Conservation (phyloP, 768 basidiomycete genomes). For the Serendipita sp. region DNA sequence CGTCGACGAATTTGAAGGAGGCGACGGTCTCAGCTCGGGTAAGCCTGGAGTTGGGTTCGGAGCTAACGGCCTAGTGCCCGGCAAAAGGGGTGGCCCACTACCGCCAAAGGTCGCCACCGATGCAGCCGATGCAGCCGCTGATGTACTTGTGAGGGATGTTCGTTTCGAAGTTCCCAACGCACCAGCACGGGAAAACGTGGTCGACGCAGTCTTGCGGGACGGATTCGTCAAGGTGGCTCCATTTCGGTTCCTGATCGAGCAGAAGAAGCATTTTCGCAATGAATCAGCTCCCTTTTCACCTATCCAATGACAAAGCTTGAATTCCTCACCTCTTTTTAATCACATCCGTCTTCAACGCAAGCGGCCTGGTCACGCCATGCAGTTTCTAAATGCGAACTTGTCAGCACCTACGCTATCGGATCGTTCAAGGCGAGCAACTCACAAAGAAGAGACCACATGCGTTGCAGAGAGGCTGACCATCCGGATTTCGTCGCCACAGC, state of each 20-base stretch:
- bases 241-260: neutral
- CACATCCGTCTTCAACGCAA: conserved; percentile 91
- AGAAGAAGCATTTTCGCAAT: neutral
- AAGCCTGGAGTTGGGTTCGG: neutral
- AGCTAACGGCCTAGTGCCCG: neutral
- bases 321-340: conserved; percentile 78
- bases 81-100: neutral
- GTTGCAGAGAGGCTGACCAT: conserved; percentile 84
- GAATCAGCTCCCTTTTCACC: neutral
- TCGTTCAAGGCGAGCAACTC: conserved; percentile 23
- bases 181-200: conserved; percentile 1
- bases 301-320: neutral
- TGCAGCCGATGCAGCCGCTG: neutral
- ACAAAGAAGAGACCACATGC: conserved; percentile 90
- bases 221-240: neutral
- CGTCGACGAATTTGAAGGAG: neutral
- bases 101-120: neutral
- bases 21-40: neutral
- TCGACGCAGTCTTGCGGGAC: neutral
- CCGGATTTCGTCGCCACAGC: conserved; percentile 82
- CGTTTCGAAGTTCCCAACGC: neutral
- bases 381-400: conserved; percentile 47
- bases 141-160: conserved; percentile 4
- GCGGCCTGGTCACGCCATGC: conserved; percentile 85
- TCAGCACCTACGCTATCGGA: neutral